A percentile compares a stretch with the other conserved stretches of the same genome.
These are phyloP conservation scores for Hirschioporus abietinus DNA, from an alignment of 768 basidiomycete genomes.

Conservation along the genomic window DNA sequence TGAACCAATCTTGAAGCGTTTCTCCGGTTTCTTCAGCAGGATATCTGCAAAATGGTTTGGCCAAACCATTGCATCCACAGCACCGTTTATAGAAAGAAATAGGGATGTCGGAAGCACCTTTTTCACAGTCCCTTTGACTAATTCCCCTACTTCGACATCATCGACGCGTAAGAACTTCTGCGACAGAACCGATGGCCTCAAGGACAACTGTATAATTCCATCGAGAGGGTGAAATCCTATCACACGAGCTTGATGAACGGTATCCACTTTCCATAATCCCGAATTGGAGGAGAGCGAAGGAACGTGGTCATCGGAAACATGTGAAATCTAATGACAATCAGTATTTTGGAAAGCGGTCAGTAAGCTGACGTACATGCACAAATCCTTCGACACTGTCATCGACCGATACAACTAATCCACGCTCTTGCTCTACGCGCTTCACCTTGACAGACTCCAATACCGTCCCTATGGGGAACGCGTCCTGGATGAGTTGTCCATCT, in stretches of 20 bases:
- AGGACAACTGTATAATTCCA: constrained; percentile 81
- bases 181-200: constrained; percentile 76
- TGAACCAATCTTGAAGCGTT: constrained; percentile 79
- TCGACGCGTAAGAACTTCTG: constrained; percentile 80
- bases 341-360: not conserved
- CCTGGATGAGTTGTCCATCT: constrained; percentile 33
- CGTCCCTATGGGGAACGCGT: constrained; percentile 69
- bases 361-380: constrained; percentile 62
- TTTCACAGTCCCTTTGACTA: constrained; percentile 85
- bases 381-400: constrained; percentile 67
- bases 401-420: constrained; percentile 72
- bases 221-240: constrained; percentile 83
- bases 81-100: constrained; percentile 83
- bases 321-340: constrained; percentile 67
- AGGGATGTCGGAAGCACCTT: constrained; percentile 73
- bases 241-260: constrained; percentile 80
- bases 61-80: constrained; percentile 90
- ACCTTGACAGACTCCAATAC: constrained; percentile 72
- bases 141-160: constrained; percentile 81
- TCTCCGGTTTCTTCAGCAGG: constrained; percentile 86
- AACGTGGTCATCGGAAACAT: constrained; percentile 88
- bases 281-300: constrained; percentile 63
- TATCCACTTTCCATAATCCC: constrained; percentile 75
- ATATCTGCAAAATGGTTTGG: constrained; percentile 96
- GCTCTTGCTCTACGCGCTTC: constrained; percentile 67